Evolutionary conservation across 129 eudicot genomes (phyloP).

Genomic region (Helichrysum umbraculigerum): DNA sequence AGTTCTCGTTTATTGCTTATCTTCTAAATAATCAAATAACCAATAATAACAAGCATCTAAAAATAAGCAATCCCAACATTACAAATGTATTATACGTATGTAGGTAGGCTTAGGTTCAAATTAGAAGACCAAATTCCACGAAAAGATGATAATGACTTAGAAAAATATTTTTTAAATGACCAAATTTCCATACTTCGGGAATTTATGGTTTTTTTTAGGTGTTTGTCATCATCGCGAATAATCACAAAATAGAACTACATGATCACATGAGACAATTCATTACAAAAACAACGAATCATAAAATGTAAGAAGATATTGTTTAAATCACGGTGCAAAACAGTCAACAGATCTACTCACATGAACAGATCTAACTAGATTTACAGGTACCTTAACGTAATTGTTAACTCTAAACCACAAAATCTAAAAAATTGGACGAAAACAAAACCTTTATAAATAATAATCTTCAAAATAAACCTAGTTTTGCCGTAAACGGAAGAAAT

Average conservation of each 20-base stretch:
- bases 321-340: neutral
- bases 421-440: neutral
- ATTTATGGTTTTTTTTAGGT: no score
- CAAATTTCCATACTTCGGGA: neutral
- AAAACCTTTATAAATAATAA: neutral
- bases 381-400: neutral
- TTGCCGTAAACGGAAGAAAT: neutral
- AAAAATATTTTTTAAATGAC: no score
- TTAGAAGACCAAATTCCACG: no score
- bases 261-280: neutral
- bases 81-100: no score
- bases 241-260: neutral
- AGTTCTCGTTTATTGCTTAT: neutral
- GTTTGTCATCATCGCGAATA: neutral
- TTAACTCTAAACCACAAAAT: neutral
- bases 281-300: neutral
- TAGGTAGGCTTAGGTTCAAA: no score
- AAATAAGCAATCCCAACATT: neutral
- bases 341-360: conserved; percentile 15
- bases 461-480: neutral
- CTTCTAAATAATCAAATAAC: neutral
- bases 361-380: conserved; percentile 28
- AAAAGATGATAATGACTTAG: no score
- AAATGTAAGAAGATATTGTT: neutral
- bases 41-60: neutral